These are phyloP conservation scores for Metschnikowia peoriensis DNA, from an alignment of 805 yeast species.

Conservation along the genomic window DNA sequence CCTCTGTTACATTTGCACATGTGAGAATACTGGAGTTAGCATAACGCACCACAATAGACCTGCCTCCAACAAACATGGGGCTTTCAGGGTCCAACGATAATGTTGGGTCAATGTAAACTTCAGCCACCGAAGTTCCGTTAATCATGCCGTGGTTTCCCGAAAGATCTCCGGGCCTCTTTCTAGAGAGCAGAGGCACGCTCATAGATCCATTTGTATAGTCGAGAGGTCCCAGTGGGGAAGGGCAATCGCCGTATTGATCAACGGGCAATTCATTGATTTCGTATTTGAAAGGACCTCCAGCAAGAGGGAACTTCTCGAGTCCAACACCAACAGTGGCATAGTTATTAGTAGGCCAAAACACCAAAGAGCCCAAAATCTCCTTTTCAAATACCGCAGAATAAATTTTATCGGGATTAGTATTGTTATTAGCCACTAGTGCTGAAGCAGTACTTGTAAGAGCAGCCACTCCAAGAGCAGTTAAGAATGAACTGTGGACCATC, in stretches of 20 bases:
- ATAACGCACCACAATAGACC: slow-evolving; percentile 37
- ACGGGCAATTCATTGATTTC: slow-evolving; percentile 38
- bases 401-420: slow-evolving; percentile 28
- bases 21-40: slow-evolving; percentile 31
- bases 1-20: slow-evolving; percentile 37
- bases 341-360: slow-evolving; percentile 30
- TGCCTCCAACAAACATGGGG: slow-evolving; percentile 24
- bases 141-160: slow-evolving; percentile 39
- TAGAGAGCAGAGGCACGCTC: slow-evolving; percentile 23
- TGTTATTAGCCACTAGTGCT: slow-evolving; percentile 24
- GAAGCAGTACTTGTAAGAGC: slow-evolving; percentile 17
- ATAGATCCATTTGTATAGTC: slow-evolving; percentile 36
- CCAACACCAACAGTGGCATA: slow-evolving; percentile 34
- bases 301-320: slow-evolving; percentile 29
- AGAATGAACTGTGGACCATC: background rate
- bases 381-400: slow-evolving; percentile 26
- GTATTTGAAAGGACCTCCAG: slow-evolving; percentile 40
- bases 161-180: slow-evolving; percentile 37
- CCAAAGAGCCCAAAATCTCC: slow-evolving; percentile 27
- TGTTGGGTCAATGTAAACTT: slow-evolving; percentile 28
- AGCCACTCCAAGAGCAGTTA: slow-evolving; percentile 10
- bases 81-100: slow-evolving; percentile 30
- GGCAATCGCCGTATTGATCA: slow-evolving; percentile 30
- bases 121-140: slow-evolving; percentile 22
- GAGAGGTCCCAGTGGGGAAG: slow-evolving; percentile 33